Evolutionary conservation across 345 rosid genomes (phyloP).

Genomic region (Excoecaria cochinchinensis): DNA sequence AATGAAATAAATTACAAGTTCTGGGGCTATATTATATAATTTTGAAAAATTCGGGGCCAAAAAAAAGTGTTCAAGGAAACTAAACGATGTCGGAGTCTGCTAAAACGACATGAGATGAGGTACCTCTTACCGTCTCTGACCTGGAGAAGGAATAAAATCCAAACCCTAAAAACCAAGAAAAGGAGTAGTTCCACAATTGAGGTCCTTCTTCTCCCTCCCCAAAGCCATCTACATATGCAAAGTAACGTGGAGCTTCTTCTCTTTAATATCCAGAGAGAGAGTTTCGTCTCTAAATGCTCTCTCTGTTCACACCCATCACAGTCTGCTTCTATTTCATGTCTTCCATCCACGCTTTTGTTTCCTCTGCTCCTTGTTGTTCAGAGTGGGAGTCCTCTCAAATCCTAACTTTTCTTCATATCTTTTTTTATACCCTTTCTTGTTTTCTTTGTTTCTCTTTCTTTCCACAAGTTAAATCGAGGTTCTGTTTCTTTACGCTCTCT

Average conservation of each 20-base stretch:
- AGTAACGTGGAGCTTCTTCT: conserved; percentile 1
- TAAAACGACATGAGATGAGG: not conserved
- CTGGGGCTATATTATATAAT: too few relatives aligned
- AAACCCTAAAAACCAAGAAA: not conserved
- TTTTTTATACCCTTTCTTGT: conserved; percentile 26
- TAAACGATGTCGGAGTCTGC: not conserved
- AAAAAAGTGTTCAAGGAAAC: not conserved
- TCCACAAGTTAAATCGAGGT: conserved; percentile 14
- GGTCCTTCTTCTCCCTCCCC: not conserved
- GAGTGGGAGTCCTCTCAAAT: conserved; percentile 46
- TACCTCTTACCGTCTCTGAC: not conserved
- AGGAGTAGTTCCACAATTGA: not conserved
- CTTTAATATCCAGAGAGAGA: conserved; percentile 31
- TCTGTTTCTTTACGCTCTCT: conserved; percentile 20
- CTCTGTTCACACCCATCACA: conserved; percentile 26
- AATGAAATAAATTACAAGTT: too few relatives aligned
- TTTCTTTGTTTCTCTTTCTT: conserved; percentile 20
- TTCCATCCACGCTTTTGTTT: conserved; percentile 45
- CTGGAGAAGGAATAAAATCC: not conserved
- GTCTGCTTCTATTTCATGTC: conserved; percentile 64
- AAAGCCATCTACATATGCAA: conserved; percentile 33
- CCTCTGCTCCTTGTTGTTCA: conserved; percentile 35
- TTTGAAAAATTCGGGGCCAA: too few relatives aligned
- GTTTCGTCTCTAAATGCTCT: conserved; percentile 51
- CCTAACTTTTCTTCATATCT: conserved; percentile 36